phyloP scores from a whole-genome alignment of 345 rosid genomes.

The Eutrema japonicum region DNA sequence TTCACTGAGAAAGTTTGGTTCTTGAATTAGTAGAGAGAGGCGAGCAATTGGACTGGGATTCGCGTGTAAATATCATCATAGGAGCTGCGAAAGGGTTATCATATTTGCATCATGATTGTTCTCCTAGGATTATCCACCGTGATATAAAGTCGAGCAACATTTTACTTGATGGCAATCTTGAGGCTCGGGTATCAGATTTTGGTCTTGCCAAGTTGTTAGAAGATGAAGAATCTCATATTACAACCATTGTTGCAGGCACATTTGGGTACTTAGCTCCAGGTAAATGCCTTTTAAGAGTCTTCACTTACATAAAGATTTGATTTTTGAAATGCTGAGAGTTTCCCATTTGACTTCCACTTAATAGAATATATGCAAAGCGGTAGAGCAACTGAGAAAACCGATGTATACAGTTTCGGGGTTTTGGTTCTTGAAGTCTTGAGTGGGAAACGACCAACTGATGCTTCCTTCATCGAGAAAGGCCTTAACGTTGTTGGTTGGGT shows the following conservation, averaged over 20 bases:
- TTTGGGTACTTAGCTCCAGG: constrained; percentile 99
- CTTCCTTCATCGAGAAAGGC: constrained; percentile 96
- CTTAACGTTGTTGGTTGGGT: constrained; percentile 99
- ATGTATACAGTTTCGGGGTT: constrained; percentile 95
- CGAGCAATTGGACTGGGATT: constrained; percentile 94
- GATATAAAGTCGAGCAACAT: constrained; percentile 98
- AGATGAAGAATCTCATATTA: constrained; percentile 97
- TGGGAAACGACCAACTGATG: constrained; percentile 97
- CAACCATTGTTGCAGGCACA: constrained; percentile 99
- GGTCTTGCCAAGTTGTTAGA: constrained; percentile 95
- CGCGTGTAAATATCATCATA: constrained; percentile 82
- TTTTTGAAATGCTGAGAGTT: background rate
- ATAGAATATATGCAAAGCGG: constrained; percentile 98
- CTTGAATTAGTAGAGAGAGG: constrained; percentile 69
- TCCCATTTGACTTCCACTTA: background rate
- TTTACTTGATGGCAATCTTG: constrained; percentile 91
- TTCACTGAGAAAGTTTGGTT: constrained; percentile 18
- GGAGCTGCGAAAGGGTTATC: constrained; percentile 99
- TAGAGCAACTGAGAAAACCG: constrained; percentile 98
- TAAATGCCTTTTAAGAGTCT: constrained; percentile 29
- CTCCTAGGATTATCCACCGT: constrained; percentile 98
- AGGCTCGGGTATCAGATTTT: constrained; percentile 98
- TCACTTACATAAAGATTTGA: background rate
- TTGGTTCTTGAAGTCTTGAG: constrained; percentile 92
- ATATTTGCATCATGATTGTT: constrained; percentile 97